These are phyloP conservation scores for Epichloe sp. DNA, from an alignment of 2,329 filamentous ascomycete genomes.

Conservation along the genomic window DNA sequence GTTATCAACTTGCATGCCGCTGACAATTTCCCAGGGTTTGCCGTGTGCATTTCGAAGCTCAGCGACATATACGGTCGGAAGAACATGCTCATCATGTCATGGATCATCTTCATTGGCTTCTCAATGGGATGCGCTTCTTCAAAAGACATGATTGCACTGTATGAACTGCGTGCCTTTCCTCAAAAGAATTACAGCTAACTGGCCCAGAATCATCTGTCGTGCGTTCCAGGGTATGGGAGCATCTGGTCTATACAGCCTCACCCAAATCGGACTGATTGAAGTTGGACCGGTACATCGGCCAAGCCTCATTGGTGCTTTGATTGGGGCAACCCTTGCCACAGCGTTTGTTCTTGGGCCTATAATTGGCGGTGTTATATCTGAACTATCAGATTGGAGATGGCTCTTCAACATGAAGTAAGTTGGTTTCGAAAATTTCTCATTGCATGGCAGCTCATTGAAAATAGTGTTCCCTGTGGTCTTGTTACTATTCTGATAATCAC, in stretches of 20 bases:
- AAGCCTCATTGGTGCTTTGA: slow-evolving; percentile 39
- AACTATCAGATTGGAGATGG: slow-evolving; percentile 42
- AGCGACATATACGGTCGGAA: slow-evolving; percentile 46
- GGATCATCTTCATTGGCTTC: slow-evolving; percentile 41
- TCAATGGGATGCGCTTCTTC: slow-evolving; percentile 41
- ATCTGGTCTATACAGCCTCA: slow-evolving; percentile 47
- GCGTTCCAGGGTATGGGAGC: slow-evolving; percentile 48
- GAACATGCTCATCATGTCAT: slow-evolving; percentile 35
- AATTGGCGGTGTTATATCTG: slow-evolving; percentile 41
- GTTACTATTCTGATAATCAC: slow-evolving; percentile 33
- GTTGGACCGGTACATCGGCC: slow-evolving; percentile 39
- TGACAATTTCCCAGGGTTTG: slow-evolving; percentile 29
- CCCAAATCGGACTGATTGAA: slow-evolving; percentile 43
- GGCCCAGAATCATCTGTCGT: slow-evolving; percentile 39
- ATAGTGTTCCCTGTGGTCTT: slow-evolving; percentile 36
- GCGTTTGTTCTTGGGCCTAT: slow-evolving; percentile 47
- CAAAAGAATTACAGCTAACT: slow-evolving; percentile 9
- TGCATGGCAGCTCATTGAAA: slow-evolving; percentile 5
- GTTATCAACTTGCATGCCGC: not conserved
- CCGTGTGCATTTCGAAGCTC: slow-evolving; percentile 43
- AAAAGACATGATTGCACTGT: slow-evolving; percentile 38
- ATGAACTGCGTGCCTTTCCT: slow-evolving; percentile 11
- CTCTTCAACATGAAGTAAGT: slow-evolving; percentile 49
- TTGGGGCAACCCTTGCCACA: slow-evolving; percentile 42
- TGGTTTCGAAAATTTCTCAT: not conserved